Evolutionary conservation across 2,329 filamentous ascomycete species (phyloP).

Genomic region (Aureobasidium zeae): DNA sequence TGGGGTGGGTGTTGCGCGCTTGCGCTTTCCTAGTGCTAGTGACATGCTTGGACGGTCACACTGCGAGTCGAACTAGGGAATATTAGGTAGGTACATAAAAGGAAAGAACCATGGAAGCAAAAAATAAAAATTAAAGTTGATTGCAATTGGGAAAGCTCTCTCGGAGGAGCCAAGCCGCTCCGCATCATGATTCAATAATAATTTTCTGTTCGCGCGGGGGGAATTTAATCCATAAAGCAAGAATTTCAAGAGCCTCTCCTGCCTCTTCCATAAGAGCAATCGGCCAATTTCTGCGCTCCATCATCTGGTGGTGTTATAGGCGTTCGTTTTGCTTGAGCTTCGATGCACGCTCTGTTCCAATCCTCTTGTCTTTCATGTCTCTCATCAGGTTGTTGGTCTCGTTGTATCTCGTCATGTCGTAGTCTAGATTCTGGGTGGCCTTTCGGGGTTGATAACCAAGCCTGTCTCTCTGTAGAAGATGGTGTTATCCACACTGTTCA

Average conservation of each 20-base stretch:
- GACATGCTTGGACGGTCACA: conserved; percentile 29
- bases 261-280: not conserved
- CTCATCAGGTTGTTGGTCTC: not conserved
- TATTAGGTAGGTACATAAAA: not conserved
- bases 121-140: not conserved
- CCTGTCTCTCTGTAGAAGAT: conserved; percentile 24
- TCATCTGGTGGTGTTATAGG: too few relatives aligned
- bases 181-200: not conserved
- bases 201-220: not conserved
- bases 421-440: conserved; percentile 14
- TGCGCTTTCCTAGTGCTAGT: conserved; percentile 37
- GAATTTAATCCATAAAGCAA: not conserved
- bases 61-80: conserved; percentile 2
- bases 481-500: conserved; percentile 20
- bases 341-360: too few relatives aligned
- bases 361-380: too few relatives aligned
- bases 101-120: not conserved
- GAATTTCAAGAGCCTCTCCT: not conserved
- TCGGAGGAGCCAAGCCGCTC: conserved; percentile 15
- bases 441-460: conserved; percentile 18
- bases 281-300: not conserved
- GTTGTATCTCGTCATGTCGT: not conserved
- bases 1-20: conserved; percentile 27
- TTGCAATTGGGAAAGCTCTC: not conserved
- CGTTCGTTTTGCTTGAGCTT: too few relatives aligned